phyloP scores from a whole-genome alignment of 176 grass and related monocot genomes.

The Lolium rigidum region DNA sequence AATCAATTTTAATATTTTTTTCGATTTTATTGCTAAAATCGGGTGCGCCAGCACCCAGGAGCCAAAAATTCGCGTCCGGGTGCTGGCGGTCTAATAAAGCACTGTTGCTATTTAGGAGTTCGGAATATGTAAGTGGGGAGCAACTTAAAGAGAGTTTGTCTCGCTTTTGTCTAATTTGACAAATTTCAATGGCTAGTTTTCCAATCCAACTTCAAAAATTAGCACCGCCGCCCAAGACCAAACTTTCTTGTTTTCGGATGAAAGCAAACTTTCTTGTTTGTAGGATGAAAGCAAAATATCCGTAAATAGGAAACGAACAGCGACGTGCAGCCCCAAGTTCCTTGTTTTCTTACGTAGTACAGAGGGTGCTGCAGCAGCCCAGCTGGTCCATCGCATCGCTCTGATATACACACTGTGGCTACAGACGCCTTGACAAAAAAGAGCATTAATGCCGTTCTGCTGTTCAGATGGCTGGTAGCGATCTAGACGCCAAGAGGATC shows the following conservation, averaged over 20 bases:
- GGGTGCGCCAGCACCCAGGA: too few relatives aligned
- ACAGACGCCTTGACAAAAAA: not conserved
- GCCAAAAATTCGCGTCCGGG: too few relatives aligned
- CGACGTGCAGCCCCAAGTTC: not conserved
- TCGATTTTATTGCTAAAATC: too few relatives aligned
- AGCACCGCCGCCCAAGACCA: not conserved
- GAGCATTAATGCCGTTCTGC: not conserved
- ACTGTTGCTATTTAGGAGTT: too few relatives aligned
- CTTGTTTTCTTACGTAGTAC: not conserved
- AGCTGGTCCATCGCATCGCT: not conserved
- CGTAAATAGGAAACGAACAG: not conserved
- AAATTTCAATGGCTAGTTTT: not conserved
- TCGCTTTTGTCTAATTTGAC: not conserved
- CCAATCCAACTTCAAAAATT: not conserved
- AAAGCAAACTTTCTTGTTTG: not conserved
- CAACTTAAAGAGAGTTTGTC: not conserved
- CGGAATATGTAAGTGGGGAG: not conserved
- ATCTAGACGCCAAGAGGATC: not conserved
- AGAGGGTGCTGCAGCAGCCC: not conserved
- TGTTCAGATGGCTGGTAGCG: constrained; percentile 22
- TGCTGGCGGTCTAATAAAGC: too few relatives aligned
- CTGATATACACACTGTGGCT: not conserved
- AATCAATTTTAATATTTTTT: too few relatives aligned
- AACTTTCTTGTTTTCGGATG: not conserved
- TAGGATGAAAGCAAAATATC: not conserved